Evolutionary conservation across 345 rosid genomes (phyloP), one percentile per base, ranked within the genome.

Genomic region (Heritiera fomes): DNA sequence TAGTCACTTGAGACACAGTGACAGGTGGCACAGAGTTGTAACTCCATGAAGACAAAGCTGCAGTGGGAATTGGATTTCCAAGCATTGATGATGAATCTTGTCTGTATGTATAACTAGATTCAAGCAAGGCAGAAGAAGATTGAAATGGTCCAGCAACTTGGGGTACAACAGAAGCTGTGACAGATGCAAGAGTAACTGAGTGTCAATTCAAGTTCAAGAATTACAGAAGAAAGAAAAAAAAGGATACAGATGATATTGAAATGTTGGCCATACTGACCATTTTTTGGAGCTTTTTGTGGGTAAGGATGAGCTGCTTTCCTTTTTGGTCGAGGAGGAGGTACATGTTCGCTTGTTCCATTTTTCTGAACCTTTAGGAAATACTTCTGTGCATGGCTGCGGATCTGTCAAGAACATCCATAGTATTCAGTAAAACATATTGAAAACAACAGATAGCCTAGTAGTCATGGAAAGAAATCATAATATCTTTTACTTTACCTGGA

Each of bases 301-400:
- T 95, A 95, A 1, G 99, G 98, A 88, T 90, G 97, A 81, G 85
- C 77, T 18, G 98, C 98, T 87, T 95, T 95, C 87, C 97, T 89
- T 87, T 93, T 95, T 28, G 97, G 99, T 8, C 99, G 88, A 65
- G 99, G 99, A 34, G 99, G 99, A 78, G 98, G 99, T 28, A 95
- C 91, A 71, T 90, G 98, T 81, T 93, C 98, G 18, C 85, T 88
- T 77, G 93, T 82, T 73, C 97, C 98, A 77, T 83, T 92, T 88
- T 95, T 95, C 87, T 95, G 98, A 82, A 91, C 99, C 83, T 93
- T 93, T 47, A 91, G 82, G 77, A 93, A 95, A 77, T 95, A 95
- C 75, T 95, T 95, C 83, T 95, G 99, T 1, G 99, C 98, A 83
- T 95, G 99, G 79, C 99, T 95, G 6, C 97, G 89, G 83, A 95